Percentiles rank a stretch among this genome's conserved stretches.
Evolutionary conservation across 1,284 basidiomycete genomes (phyloP).

Genomic region (Xerocomus cyaneibrunnescens): DNA sequence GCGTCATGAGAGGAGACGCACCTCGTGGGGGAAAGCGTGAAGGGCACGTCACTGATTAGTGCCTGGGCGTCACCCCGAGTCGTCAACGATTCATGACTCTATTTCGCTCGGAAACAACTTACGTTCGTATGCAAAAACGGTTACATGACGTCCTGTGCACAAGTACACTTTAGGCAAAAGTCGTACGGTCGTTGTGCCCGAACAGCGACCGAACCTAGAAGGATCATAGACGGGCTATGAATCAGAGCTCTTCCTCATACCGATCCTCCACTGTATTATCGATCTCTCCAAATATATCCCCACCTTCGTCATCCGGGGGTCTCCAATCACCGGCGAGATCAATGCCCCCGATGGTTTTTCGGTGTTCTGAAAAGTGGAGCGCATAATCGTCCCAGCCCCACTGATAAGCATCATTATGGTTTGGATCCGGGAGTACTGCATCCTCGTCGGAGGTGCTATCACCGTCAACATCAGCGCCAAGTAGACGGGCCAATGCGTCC

Average conservation of each 20-base stretch:
- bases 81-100: neutral
- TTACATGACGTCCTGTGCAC: slow-evolving; percentile 4
- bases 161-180: neutral
- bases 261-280: slow-evolving; percentile 18
- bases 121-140: slow-evolving; percentile 5
- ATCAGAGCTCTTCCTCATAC: slow-evolving; percentile 34
- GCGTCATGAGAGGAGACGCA: slow-evolving; percentile 13
- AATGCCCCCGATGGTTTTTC: slow-evolving; percentile 16
- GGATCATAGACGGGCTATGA: neutral
- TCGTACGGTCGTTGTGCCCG: too few relatives aligned
- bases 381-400: slow-evolving; percentile 3
- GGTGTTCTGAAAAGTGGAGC: neutral
- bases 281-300: slow-evolving; percentile 13
- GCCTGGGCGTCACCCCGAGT: slow-evolving; percentile 3
- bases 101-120: slow-evolving; percentile 1
- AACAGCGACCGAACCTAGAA: neutral
- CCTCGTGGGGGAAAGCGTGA: neutral
- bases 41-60: neutral
- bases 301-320: slow-evolving; percentile 28
- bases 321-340: slow-evolving; percentile 42
- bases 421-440: slow-evolving; percentile 12
- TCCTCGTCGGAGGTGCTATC: slow-evolving; percentile 10
- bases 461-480: slow-evolving; percentile 21
- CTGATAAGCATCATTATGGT: slow-evolving; percentile 3
- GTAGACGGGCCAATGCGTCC: slow-evolving; percentile 38